Evolutionary conservation across 2,329 filamentous ascomycete species (phyloP).

Genomic region (Ramichloridium luteum): DNA sequence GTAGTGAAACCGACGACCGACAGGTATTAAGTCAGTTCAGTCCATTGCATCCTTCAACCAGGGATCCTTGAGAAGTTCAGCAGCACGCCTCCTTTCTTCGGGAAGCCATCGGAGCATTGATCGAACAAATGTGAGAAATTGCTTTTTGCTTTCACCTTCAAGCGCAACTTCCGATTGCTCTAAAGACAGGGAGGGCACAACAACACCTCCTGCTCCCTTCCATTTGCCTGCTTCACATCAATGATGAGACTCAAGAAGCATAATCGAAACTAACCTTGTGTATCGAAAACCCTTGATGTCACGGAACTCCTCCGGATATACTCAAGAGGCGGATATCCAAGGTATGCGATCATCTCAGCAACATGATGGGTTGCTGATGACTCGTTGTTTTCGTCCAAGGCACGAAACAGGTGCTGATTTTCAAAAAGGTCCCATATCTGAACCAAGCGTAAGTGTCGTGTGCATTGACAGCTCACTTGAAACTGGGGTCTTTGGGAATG

Average conservation of each 20-base stretch:
- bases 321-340: slow-evolving; percentile 18
- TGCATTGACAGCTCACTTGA: too few species aligned
- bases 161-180: slow-evolving; percentile 1
- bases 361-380: slow-evolving; percentile 14
- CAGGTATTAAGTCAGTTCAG: too few species aligned
- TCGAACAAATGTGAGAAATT: slow-evolving; percentile 26
- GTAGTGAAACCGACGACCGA: too few species aligned
- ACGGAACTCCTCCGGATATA: slow-evolving; percentile 1
- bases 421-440: slow-evolving; percentile 28
- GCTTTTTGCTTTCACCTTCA: slow-evolving; percentile 20
- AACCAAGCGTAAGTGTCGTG: neutral
- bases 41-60: slow-evolving; percentile 20
- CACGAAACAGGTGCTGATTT: slow-evolving; percentile 22
- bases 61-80: slow-evolving; percentile 27
- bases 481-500: neutral
- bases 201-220: neutral
- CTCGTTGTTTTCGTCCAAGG: slow-evolving; percentile 11
- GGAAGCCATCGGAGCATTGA: slow-evolving; percentile 30
- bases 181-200: neutral
- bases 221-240: neutral
- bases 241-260: neutral
- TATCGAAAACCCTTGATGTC: neutral
- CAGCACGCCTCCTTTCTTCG: slow-evolving; percentile 27
- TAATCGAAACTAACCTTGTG: neutral
- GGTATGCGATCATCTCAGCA: slow-evolving; percentile 18